Conservation (phyloP, 768 basidiomycete genomes). For the Punctularia strigosozonata region DNA sequence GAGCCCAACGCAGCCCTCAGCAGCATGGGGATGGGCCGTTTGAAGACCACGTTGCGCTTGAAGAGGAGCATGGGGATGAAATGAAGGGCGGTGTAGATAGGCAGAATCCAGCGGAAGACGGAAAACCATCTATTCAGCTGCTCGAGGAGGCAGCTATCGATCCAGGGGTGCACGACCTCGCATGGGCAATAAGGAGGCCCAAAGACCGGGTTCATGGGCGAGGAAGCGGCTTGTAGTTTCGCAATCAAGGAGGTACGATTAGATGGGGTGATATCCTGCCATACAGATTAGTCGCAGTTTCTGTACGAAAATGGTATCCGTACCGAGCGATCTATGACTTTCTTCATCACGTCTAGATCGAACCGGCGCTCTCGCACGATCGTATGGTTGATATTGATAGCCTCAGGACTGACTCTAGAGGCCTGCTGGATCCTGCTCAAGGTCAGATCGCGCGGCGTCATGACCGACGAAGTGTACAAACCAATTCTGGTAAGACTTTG, state of each 20-base stretch:
- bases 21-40: conserved; percentile 57
- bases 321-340: conserved; percentile 37
- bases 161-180: conserved; percentile 67
- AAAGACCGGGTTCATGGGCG: conserved; percentile 19
- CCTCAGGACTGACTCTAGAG: conserved; percentile 45
- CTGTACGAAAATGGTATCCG: conserved; percentile 5
- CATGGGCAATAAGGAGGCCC: conserved; percentile 50
- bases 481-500: conserved; percentile 69
- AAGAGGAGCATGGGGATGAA: conserved; percentile 81
- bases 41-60: conserved; percentile 53
- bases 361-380: conserved; percentile 48
- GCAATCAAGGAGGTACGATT: conserved; percentile 39
- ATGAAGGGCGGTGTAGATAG: conserved; percentile 82
- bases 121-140: conserved; percentile 62
- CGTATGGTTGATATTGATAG: conserved; percentile 47
- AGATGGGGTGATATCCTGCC: conserved; percentile 38
- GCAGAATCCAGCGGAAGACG: conserved; percentile 78
- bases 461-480: conserved; percentile 22
- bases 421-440: conserved; percentile 59
- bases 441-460: not conserved
- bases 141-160: conserved; percentile 45
- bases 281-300: not conserved
- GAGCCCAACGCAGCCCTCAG: conserved; percentile 60
- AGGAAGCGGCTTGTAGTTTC: conserved; percentile 27
- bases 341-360: conserved; percentile 45